A percentile compares a stretch with the other conserved stretches of the same genome.
Evolutionary conservation across 2,329 filamentous ascomycete genomes (phyloP).

Genomic region (Bipolaris gigantea): DNA sequence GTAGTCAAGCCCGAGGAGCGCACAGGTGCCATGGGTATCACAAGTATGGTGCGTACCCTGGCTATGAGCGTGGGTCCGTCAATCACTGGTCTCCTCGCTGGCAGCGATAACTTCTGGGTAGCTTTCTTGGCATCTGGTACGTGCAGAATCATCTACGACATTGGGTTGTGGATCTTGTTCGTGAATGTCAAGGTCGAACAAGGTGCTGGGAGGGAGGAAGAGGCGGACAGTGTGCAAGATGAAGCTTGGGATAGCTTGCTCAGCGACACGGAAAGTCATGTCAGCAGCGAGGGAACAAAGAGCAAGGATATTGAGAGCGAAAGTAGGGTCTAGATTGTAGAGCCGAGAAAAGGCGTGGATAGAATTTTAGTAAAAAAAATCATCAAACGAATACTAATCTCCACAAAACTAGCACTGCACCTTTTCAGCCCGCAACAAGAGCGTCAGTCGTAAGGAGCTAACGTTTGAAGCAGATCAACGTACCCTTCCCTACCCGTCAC

Average conservation of each 20-base stretch:
- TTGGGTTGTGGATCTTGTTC: constrained; percentile 45
- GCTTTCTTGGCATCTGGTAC: constrained; percentile 44
- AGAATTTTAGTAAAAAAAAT: no score
- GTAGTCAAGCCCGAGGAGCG: constrained; percentile 66
- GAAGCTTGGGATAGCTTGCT: constrained; percentile 37
- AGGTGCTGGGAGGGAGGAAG: constrained; percentile 18
- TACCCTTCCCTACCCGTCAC: constrained; percentile 14
- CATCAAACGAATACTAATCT: background rate
- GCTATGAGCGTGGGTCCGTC: constrained; percentile 54
- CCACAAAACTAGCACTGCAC: background rate
- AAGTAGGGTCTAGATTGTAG: constrained; percentile 10
- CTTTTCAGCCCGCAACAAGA: constrained; percentile 8
- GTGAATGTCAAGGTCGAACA: constrained; percentile 40
- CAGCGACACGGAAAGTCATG: constrained; percentile 34
- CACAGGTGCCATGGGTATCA: constrained; percentile 72
- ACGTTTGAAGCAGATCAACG: background rate
- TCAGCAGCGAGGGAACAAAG: constrained; percentile 22
- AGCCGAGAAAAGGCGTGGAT: background rate
- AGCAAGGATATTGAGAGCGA: constrained; percentile 29
- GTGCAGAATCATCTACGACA: constrained; percentile 42
- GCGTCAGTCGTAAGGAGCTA: background rate
- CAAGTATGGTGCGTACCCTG: constrained; percentile 61
- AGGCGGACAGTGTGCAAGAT: constrained; percentile 29
- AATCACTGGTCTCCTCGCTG: constrained; percentile 43
- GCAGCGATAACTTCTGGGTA: constrained; percentile 41